Base-by-base conservation (phyloP, 495 filamentous ascomycete species). In the Polyplosphaeria fusca region DNA sequence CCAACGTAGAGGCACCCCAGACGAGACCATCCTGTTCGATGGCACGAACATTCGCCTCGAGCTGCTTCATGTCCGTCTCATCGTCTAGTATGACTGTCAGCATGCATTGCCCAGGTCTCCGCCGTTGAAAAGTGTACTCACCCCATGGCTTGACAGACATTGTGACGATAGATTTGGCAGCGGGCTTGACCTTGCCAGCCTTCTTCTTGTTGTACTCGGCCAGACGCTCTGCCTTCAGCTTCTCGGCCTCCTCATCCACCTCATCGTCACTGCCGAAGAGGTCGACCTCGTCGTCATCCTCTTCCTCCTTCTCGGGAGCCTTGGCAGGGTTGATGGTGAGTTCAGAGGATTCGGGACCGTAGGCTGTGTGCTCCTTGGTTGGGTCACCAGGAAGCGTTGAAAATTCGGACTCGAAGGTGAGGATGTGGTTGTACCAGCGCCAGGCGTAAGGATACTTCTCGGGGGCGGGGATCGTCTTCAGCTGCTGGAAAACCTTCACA, bases 61-160 rank as follows among this genome's bases (percentile, higher is more conserved):
- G 75, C 69, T 83, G 80, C 60, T 76, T 79, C 80, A 96, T 87
- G 72, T 93, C 77, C 67, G 91, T 96, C 83, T 95, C 91, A 65
- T 96, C 89, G 78, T 96, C 90, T 87, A 58, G 14, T 54, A 46
- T 40, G 4, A 4, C 1, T 41, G 46, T 64, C 42, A 60, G 61
- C 2, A 25, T 9, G 2, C 16, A 22, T 52, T 20, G 26, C 11
- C 26, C 30, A 35, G 30, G n/a, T n/a, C n/a, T n/a, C 7, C 30
- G n/a, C 7, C 30, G n/a, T 44, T n/a, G 5, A 52, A 16, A n/a
- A 12, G 24, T 28, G 27, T 69, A 81, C 86, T 65, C 86, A 95
- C 94, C 93, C 93, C 93, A 98, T 57, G 93, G 94, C 82, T 98
- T 98, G 55, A 98, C 89, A 65, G 96, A 92, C 58, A 98, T 63